Percentiles rank a stretch among this genome's conserved stretches.
phyloP scores from a whole-genome alignment of 1,139 yeast species.

The Waltiozyma sp. region DNA sequence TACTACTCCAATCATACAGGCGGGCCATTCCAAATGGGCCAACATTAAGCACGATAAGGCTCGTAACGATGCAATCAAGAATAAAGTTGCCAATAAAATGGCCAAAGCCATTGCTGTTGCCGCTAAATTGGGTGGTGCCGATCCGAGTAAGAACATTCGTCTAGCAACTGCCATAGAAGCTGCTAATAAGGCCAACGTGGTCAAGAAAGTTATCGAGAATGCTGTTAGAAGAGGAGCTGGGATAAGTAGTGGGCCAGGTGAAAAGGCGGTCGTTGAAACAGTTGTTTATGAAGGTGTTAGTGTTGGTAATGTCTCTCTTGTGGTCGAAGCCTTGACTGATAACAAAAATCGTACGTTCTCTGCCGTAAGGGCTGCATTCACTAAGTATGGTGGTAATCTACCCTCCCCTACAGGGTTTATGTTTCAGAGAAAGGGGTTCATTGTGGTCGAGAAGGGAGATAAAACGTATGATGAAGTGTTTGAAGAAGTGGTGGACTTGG shows the following conservation, averaged over 20 bases:
- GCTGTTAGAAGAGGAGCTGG: conserved; percentile 85
- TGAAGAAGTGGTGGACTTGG: conserved; percentile 66
- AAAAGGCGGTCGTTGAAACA: conserved; percentile 30
- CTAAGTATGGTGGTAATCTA: conserved; percentile 57
- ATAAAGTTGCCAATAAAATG: conserved; percentile 58
- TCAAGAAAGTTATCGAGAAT: conserved; percentile 74
- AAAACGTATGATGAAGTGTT: conserved; percentile 47
- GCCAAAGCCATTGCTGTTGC: conserved; percentile 68
- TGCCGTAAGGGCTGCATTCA: conserved; percentile 63
- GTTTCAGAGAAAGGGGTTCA: conserved; percentile 69
- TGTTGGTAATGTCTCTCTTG: conserved; percentile 81
- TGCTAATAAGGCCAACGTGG: conserved; percentile 68
- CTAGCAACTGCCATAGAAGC: conserved; percentile 65
- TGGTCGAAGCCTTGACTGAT: conserved; percentile 81
- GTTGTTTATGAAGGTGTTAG: conserved; percentile 78
- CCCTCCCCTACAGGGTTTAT: conserved; percentile 65
- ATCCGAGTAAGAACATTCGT: conserved; percentile 53
- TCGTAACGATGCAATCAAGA: conserved; percentile 74
- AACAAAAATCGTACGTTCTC: conserved; percentile 78
- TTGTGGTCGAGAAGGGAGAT: conserved; percentile 36
- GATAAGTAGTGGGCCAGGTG: conserved; percentile 27
- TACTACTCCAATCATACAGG: conserved; percentile 3
- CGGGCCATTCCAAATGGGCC: conserved; percentile 93
- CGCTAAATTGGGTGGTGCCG: conserved; percentile 55
- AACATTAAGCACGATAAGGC: conserved; percentile 91